These are phyloP conservation scores for Alternaria sp. DNA, from an alignment of 2,329 filamentous ascomycete genomes.

Conservation along the genomic window DNA sequence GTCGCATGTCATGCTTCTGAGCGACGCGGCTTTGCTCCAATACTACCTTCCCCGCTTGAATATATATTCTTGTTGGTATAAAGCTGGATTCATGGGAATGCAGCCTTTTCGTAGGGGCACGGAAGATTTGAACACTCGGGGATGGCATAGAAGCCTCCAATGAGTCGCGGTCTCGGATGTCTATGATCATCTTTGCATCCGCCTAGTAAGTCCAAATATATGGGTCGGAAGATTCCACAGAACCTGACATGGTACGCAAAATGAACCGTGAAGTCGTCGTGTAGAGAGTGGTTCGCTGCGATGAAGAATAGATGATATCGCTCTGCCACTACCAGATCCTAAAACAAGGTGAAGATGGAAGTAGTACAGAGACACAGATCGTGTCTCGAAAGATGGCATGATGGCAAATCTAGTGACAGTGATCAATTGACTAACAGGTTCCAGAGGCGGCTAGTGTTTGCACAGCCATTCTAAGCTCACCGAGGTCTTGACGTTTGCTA, in stretches of 20 bases:
- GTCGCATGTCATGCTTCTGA: not conserved
- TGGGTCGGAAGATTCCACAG: not conserved
- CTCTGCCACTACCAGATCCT: not conserved
- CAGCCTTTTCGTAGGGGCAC: too few species aligned
- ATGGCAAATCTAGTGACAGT: not conserved
- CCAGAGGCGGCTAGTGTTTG: not conserved
- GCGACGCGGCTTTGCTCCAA: not conserved
- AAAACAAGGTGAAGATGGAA: not conserved
- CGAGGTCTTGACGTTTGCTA: not conserved
- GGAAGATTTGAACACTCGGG: too few species aligned
- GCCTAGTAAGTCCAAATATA: not conserved
- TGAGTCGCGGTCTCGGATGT: not conserved
- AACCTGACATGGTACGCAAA: not conserved
- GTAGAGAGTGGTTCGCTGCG: not conserved
- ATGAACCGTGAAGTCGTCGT: not conserved
- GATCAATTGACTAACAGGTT: not conserved
- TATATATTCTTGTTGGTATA: not conserved
- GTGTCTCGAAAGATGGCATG: not conserved
- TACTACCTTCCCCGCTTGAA: not conserved
- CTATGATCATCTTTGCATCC: not conserved
- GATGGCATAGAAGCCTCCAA: too few species aligned
- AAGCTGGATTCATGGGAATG: too few species aligned
- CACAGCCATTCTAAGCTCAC: not conserved
- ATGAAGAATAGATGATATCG: not conserved
- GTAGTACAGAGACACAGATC: not conserved